phyloP scores from a whole-genome alignment of 768 basidiomycete genomes.

The Amanita rimosa region DNA sequence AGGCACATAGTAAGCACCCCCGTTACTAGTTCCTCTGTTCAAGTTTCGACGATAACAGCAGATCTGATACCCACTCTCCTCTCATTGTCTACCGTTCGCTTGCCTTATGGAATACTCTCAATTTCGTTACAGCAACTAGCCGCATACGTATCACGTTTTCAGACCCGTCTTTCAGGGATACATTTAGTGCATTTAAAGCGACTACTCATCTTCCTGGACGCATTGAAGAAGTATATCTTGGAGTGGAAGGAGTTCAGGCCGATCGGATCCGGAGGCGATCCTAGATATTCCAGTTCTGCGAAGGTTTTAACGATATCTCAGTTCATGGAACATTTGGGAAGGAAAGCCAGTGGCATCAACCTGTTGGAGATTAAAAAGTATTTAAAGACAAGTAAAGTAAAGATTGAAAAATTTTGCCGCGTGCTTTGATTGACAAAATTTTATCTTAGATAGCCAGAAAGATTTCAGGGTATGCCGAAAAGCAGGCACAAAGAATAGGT shows the following conservation, averaged over 20 bases:
- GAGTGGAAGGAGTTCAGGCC: conserved; percentile 36
- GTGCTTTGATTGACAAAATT: not conserved
- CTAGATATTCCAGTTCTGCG: conserved; percentile 11
- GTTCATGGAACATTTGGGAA: conserved; percentile 55
- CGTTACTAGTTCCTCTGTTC: not conserved
- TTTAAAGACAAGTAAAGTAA: conserved; percentile 73
- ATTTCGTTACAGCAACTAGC: conserved; percentile 66
- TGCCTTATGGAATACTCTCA: conserved; percentile 45
- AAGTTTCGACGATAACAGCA: conserved; percentile 17
- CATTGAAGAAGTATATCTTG: conserved; percentile 46
- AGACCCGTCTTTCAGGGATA: conserved; percentile 54
- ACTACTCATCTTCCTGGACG: conserved; percentile 60
- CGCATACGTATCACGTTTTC: conserved; percentile 69
- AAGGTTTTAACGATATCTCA: conserved; percentile 64
- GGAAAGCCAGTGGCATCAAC: conserved; percentile 66
- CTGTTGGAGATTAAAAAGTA: conserved; percentile 75
- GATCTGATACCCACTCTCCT: conserved; percentile 87
- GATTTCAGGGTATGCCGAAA: conserved; percentile 78
- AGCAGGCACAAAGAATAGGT: conserved; percentile 31
- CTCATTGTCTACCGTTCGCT: conserved; percentile 64
- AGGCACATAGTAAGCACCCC: conserved; percentile 78
- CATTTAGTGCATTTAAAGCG: conserved; percentile 79
- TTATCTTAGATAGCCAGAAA: conserved; percentile 51
- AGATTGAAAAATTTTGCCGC: not conserved
- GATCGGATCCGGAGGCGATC: not conserved